Evolutionary conservation across 331 rosid species (phyloP).

Genomic region (Rhamnella rubrinervis): DNA sequence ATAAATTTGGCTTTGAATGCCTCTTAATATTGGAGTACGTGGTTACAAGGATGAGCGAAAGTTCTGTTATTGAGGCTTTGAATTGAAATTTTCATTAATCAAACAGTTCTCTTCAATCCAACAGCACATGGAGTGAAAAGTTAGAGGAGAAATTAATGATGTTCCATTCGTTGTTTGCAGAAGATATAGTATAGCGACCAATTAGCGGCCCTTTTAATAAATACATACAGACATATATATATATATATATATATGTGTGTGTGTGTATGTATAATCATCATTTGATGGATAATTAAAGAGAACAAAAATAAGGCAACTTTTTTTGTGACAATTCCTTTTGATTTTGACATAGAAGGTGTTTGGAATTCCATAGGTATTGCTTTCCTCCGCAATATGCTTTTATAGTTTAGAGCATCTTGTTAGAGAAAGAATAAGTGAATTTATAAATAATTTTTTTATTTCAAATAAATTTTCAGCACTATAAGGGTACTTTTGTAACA

Average conservation of each 20-base stretch:
- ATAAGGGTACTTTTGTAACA: too few relatives aligned
- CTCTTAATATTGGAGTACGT: neutral
- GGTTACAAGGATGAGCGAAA: conserved; percentile 2
- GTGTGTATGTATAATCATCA: too few relatives aligned
- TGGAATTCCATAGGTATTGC: too few relatives aligned
- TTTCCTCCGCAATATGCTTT: too few relatives aligned
- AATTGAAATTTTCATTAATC: neutral
- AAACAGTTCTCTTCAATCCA: conserved; percentile 14
- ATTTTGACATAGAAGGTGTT: too few relatives aligned
- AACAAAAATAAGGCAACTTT: neutral
- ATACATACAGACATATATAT: too few relatives aligned
- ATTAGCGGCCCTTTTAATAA: neutral
- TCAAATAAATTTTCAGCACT: too few relatives aligned
- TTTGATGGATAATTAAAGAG: too few relatives aligned
- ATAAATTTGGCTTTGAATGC: conserved; percentile 11
- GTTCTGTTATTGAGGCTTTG: neutral
- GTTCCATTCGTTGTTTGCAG: conserved; percentile 1
- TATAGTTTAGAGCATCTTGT: too few relatives aligned
- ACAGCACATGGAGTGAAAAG: conserved; percentile 19
- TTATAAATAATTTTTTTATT: too few relatives aligned
- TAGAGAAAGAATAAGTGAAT: too few relatives aligned
- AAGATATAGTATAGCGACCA: conserved; percentile 13
- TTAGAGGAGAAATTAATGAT: conserved; percentile 25
- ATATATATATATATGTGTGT: too few relatives aligned
- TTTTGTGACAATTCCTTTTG: neutral